phyloP scores from a whole-genome alignment of 768 basidiomycete genomes.

The Crucibulum laeve region DNA sequence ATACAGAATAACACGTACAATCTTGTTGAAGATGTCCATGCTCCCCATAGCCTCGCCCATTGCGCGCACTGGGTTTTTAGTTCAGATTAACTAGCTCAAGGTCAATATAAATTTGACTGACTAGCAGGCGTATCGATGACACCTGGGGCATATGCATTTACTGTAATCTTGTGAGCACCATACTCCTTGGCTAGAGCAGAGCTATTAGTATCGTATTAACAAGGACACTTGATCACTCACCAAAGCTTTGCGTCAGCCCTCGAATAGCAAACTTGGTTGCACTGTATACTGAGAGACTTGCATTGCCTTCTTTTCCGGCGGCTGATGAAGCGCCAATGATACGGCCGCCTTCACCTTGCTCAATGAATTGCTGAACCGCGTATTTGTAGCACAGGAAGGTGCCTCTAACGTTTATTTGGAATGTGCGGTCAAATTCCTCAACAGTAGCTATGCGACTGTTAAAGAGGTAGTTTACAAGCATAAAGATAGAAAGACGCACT shows the following conservation, averaged over 20 bases:
- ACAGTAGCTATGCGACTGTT: constrained; percentile 13
- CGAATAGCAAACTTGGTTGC: constrained; percentile 35
- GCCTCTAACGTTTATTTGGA: constrained; percentile 22
- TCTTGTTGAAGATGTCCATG: neutral
- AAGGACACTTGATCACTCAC: constrained; percentile 7
- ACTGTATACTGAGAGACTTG: constrained; percentile 19
- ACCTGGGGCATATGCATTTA: constrained; percentile 26
- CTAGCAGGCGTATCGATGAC: constrained; percentile 2
- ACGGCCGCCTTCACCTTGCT: constrained; percentile 28
- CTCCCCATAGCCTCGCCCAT: neutral
- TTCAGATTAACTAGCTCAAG: neutral
- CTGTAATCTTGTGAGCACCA: constrained; percentile 21
- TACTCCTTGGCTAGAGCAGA: constrained; percentile 14
- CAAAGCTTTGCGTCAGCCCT: constrained; percentile 25
- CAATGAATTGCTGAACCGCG: constrained; percentile 28
- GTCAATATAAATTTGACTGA: neutral
- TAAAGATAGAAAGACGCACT: constrained; percentile 5
- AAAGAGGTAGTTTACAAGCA: neutral
- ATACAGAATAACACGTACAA: neutral
- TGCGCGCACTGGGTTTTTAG: neutral
- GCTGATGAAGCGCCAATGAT: constrained; percentile 29
- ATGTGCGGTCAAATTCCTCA: constrained; percentile 23
- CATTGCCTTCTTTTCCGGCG: constrained; percentile 21
- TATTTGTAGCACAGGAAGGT: constrained; percentile 26
- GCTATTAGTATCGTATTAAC: neutral